Base-by-base conservation (phyloP, 495 filamentous ascomycete species). In the Aspergillus steynii region DNA sequence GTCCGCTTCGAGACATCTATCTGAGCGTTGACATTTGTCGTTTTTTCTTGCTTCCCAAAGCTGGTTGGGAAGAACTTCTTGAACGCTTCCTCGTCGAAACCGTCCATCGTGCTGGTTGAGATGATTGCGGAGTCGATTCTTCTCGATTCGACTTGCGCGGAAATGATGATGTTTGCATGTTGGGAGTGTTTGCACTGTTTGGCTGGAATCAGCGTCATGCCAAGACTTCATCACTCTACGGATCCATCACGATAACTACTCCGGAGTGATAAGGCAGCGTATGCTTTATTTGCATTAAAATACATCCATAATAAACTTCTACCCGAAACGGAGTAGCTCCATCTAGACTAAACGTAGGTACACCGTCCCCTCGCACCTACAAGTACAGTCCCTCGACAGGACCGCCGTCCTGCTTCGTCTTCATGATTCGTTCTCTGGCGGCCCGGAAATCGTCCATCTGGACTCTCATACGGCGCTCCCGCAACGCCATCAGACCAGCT, bases 391-490 rank as follows among this genome's bases (percentile, higher is more conserved):
- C 95, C 81, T 99, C 96, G 50, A 78, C 71, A 5, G 96, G 96
- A 74, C 97, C 96, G 64, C 94, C 93, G 79, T 99, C 95, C 70
- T 87, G 95, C 87, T 99, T 99, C 15, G 96, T 99, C 83, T 96
- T 97, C 77, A 99, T 82, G 58, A 99, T 96, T 56, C 92, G 86
- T 74, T 99, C 95, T 63, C 95, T 84, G 60, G 95, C 95, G 28
- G 89, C 79, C 62, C 96, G 84, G 82, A 99, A 98, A 77, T 99
- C 95, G 29, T 93, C 90, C 96, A 99, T 99, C 78, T 96, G 91
- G 56, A 99, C 95, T 67, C 94, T 86, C 95, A 99, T 99, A 63
- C 95, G 86, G 64, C 95, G 87, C 80, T 99, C 95, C 65, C 95
- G 85, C 59, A 99, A 80, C 29, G 95, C 95, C 89, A 97, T 91